Percentiles rank a stretch among this genome's conserved stretches.
phyloP scores from a whole-genome alignment of 441 rosid species.

The Mallotus japonicus region DNA sequence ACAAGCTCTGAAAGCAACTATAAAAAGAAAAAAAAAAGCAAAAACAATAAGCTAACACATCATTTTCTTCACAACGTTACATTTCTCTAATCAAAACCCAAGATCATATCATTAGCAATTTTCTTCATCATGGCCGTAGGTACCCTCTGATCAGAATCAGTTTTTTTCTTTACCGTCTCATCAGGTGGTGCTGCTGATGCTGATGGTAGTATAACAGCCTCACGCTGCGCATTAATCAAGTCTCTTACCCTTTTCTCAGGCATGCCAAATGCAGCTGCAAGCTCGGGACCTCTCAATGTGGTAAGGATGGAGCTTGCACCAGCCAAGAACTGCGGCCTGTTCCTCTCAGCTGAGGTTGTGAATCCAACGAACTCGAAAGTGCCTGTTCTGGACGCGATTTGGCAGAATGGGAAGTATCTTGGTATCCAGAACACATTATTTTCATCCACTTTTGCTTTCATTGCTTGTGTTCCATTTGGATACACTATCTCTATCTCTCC shows the following conservation, averaged over 20 bases:
- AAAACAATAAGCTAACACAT: not conserved
- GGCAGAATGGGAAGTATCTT: conserved; percentile 80
- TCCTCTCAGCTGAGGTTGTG: conserved; percentile 77
- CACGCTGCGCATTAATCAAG: conserved; percentile 45
- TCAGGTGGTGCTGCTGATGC: conserved; percentile 50
- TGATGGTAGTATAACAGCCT: conserved; percentile 65
- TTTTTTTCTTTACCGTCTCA: conserved; percentile 5
- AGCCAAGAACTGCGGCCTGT: conserved; percentile 73
- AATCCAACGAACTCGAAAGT: conserved; percentile 80
- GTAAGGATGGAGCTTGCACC: conserved; percentile 61
- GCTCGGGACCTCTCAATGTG: conserved; percentile 43
- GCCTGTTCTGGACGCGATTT: conserved; percentile 55
- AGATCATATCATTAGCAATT: conserved; percentile 19
- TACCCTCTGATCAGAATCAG: conserved; percentile 9
- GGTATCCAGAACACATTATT: conserved; percentile 84
- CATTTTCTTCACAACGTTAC: not conserved
- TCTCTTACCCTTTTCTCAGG: conserved; percentile 38
- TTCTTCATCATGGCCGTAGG: conserved; percentile 20
- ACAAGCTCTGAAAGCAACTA: not conserved
- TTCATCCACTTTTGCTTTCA: conserved; percentile 48
- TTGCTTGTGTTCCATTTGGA: conserved; percentile 74
- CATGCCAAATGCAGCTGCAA: conserved; percentile 58
- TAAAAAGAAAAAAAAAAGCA: not conserved
- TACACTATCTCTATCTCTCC: conserved; percentile 65
- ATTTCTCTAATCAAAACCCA: conserved; percentile 25